Conservation (phyloP, 2,329 filamentous ascomycete species). For the Pseudocercospora crystallina region DNA sequence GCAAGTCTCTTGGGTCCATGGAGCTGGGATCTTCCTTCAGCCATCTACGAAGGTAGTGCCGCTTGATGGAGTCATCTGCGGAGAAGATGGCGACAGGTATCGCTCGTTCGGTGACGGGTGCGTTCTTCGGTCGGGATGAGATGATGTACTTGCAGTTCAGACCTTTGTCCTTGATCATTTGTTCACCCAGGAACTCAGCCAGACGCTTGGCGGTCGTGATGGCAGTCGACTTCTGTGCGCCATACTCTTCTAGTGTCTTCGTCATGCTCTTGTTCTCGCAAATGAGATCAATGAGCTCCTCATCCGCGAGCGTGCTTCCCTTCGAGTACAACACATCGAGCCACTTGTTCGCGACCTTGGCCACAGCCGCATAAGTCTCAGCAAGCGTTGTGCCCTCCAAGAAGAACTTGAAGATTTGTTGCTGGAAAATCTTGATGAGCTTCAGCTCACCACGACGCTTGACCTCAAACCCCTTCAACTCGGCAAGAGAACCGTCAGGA, state of each 20-base stretch:
- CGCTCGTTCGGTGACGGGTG: constrained; percentile 90
- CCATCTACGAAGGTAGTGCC: constrained; percentile 91
- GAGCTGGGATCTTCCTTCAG: constrained; percentile 87
- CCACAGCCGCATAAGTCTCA: constrained; percentile 88
- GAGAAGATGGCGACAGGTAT: constrained; percentile 97
- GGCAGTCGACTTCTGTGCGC: constrained; percentile 93
- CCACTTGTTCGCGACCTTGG: constrained; percentile 94
- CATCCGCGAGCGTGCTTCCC: constrained; percentile 85
- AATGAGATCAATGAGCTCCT: constrained; percentile 99
- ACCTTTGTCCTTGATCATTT: constrained; percentile 99
- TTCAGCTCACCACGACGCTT: constrained; percentile 97
- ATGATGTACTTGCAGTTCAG: constrained; percentile 99
- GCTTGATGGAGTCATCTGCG: constrained; percentile 82
- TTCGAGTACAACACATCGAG: constrained; percentile 89
- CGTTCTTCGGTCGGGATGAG: constrained; percentile 78
- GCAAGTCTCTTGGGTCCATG: constrained; percentile 83
- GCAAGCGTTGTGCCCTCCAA: constrained; percentile 82
- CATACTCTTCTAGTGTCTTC: constrained; percentile 96
- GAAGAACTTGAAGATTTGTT: constrained; percentile 99
- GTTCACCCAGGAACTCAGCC: constrained; percentile 93
- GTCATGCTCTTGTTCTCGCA: constrained; percentile 98
- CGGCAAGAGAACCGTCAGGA: constrained; percentile 89
- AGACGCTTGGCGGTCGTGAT: constrained; percentile 95
- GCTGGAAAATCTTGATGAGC: constrained; percentile 99
- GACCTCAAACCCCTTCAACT: constrained; percentile 95